phyloP scores from a whole-genome alignment of 2,329 filamentous ascomycete species.

The Cladophialophora yegresii region DNA sequence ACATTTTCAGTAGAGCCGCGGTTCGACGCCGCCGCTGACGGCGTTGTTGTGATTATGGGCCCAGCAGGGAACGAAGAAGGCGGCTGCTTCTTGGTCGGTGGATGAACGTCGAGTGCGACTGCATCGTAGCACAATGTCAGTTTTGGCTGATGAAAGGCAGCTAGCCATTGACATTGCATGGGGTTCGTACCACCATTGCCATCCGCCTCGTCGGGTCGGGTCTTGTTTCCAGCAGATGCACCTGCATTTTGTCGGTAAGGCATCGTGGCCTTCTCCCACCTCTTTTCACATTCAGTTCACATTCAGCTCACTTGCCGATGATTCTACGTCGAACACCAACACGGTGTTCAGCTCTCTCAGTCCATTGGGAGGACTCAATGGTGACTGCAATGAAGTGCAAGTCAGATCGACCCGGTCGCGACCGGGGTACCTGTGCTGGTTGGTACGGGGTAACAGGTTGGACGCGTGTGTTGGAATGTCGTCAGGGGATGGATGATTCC shows the following conservation, averaged over 20 bases:
- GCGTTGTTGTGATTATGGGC: constrained; percentile 12
- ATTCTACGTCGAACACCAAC: constrained; percentile 28
- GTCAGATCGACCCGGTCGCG: constrained; percentile 31
- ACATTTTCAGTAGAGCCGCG: constrained; percentile 29
- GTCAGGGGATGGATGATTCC: constrained; percentile 26
- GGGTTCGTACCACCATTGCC: constrained; percentile 34
- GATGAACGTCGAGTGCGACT: constrained; percentile 38
- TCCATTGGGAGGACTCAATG: constrained; percentile 14
- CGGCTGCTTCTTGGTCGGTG: constrained; percentile 40
- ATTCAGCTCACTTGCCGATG: constrained; percentile 13
- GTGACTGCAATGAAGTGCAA: constrained; percentile 12
- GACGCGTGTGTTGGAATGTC: constrained; percentile 28
- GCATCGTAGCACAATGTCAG: constrained; percentile 36
- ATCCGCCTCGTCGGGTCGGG: constrained; percentile 32
- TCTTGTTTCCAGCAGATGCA: constrained; percentile 10
- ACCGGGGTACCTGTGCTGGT: constrained; percentile 15
- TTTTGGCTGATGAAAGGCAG: constrained; percentile 33
- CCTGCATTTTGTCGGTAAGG: constrained; percentile 32
- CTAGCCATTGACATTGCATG: constrained; percentile 33
- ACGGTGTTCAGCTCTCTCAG: constrained; percentile 23
- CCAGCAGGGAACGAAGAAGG: constrained; percentile 25
- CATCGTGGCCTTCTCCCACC: constrained; percentile 26
- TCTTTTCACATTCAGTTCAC: constrained; percentile 27
- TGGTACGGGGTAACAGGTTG: constrained; percentile 14
- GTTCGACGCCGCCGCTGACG: constrained; percentile 14